phyloP scores from a whole-genome alignment of 2,329 filamentous ascomycete genomes.

The Pseudogymnoascus sp. region DNA sequence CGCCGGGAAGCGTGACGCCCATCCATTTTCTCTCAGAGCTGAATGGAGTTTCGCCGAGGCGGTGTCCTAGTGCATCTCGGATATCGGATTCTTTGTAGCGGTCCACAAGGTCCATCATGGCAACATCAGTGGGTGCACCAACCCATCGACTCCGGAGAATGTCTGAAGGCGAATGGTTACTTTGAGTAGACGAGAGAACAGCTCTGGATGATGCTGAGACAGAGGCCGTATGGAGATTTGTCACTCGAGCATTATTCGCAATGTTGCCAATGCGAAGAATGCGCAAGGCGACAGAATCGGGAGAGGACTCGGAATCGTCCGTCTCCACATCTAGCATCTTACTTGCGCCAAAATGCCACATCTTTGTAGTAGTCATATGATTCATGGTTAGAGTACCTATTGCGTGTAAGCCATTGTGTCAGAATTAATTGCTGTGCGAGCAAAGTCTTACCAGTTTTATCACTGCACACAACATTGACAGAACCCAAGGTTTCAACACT shows the following conservation, averaged over 20 bases:
- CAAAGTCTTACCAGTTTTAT: conserved; percentile 67
- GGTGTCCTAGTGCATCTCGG: conserved; percentile 73
- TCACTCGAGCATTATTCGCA: conserved; percentile 84
- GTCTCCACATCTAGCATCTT: conserved; percentile 39
- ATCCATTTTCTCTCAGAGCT: conserved; percentile 99
- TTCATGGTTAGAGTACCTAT: conserved; percentile 86
- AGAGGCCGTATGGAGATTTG: conserved; percentile 60
- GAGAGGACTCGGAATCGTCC: conserved; percentile 47
- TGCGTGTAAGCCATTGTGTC: conserved; percentile 17
- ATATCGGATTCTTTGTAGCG: conserved; percentile 86
- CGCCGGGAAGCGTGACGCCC: conserved; percentile 66
- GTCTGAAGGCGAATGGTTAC: conserved; percentile 48
- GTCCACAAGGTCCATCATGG: conserved; percentile 90
- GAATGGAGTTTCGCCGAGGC: conserved; percentile 82
- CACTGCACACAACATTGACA: conserved; percentile 99
- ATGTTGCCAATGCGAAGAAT: conserved; percentile 91
- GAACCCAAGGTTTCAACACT: conserved; percentile 96
- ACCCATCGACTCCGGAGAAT: conserved; percentile 78
- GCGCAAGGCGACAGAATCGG: conserved; percentile 66
- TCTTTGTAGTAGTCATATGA: conserved; percentile 94
- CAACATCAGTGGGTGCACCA: conserved; percentile 93
- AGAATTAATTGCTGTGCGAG: neutral
- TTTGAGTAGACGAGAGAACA: conserved; percentile 76
- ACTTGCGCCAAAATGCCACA: conserved; percentile 82
- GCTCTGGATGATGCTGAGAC: conserved; percentile 65